These are phyloP conservation scores for Scheffersomyces ergatensis DNA, from an alignment of 805 yeast species.

Conservation along the genomic window DNA sequence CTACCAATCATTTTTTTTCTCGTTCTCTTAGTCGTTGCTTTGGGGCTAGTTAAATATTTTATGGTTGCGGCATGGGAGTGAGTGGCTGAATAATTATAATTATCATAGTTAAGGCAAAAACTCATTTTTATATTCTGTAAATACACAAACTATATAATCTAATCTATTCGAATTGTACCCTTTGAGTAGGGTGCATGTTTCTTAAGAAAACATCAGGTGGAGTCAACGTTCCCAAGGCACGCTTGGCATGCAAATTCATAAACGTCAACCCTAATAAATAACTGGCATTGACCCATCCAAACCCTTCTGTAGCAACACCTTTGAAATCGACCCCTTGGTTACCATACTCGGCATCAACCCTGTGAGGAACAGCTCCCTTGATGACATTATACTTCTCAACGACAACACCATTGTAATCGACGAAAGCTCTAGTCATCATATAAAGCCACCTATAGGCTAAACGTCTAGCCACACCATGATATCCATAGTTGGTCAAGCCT, in stretches of 20 bases:
- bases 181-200: slow-evolving; percentile 43
- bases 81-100: too few species aligned
- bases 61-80: too few species aligned
- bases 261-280: slow-evolving; percentile 69
- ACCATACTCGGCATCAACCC: slow-evolving; percentile 94
- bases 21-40: too few species aligned
- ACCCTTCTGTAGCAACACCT: slow-evolving; percentile 94
- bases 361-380: slow-evolving; percentile 77
- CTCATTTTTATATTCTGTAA: too few species aligned
- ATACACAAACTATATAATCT: too few species aligned
- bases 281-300: slow-evolving; percentile 97
- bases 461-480: slow-evolving; percentile 59
- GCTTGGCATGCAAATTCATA: slow-evolving; percentile 60
- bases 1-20: too few species aligned
- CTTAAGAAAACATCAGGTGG: slow-evolving; percentile 65
- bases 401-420: slow-evolving; percentile 89
- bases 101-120: too few species aligned
- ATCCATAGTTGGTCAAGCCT: slow-evolving; percentile 76
- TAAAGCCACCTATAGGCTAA: slow-evolving; percentile 85
- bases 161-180: slow-evolving; percentile 11
- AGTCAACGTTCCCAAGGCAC: slow-evolving; percentile 78
- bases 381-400: slow-evolving; percentile 95
- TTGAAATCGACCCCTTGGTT: slow-evolving; percentile 92
- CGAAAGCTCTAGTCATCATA: slow-evolving; percentile 85
- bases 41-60: too few species aligned